These are phyloP conservation scores for Suillus placidus DNA, from an alignment of 768 basidiomycete species.

Conservation along the genomic window DNA sequence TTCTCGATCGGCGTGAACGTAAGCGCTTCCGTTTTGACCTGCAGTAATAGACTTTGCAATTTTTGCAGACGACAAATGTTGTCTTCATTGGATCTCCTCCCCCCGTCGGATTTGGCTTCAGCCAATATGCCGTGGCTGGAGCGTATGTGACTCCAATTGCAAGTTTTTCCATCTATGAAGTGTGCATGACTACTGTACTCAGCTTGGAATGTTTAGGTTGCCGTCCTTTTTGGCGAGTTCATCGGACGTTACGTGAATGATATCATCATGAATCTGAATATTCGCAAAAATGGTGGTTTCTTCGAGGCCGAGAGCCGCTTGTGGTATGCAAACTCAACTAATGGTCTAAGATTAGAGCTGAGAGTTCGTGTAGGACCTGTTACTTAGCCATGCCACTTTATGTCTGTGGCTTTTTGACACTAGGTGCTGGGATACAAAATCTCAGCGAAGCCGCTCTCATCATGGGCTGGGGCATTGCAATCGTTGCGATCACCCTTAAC, in stretches of 20 bases:
- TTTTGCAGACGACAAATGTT: constrained; percentile 51
- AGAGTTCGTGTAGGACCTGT: constrained; percentile 30
- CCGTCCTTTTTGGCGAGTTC: constrained; percentile 53
- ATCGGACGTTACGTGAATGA: constrained; percentile 55
- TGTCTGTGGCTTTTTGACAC: constrained; percentile 43
- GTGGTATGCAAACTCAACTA: constrained; percentile 32
- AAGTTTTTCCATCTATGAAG: constrained; percentile 9
- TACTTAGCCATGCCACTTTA: constrained; percentile 46
- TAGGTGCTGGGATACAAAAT: constrained; percentile 42
- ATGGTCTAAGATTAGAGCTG: neutral
- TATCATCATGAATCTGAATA: constrained; percentile 45
- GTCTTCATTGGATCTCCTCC: constrained; percentile 52
- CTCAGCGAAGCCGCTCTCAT: constrained; percentile 34
- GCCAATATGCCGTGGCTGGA: constrained; percentile 43
- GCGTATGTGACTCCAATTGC: constrained; percentile 49
- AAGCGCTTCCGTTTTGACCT: constrained; percentile 9
- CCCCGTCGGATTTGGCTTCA: constrained; percentile 52
- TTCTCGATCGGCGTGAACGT: constrained; percentile 52
- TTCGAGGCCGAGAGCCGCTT: constrained; percentile 55
- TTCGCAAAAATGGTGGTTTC: constrained; percentile 50
- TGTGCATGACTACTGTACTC: neutral
- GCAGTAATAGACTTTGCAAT: neutral
- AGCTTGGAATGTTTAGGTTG: constrained; percentile 36
- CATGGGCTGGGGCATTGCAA: constrained; percentile 48
- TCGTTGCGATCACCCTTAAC: constrained; percentile 38